Conservation (phyloP, 805 yeast species). For the Tanozyma kutaoensis region DNA sequence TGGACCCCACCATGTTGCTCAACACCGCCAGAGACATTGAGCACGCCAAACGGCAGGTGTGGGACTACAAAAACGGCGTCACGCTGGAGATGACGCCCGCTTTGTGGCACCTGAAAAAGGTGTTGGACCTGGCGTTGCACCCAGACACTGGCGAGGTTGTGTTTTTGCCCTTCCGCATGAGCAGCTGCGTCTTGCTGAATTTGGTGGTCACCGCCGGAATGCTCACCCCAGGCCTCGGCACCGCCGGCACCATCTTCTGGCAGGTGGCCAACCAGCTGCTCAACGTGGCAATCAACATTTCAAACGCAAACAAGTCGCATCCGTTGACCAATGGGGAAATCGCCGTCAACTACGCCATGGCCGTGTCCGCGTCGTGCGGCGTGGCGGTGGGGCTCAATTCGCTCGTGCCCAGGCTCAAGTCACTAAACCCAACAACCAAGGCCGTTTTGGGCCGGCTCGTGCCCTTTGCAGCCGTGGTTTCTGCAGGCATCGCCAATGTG, state of each 20-base stretch:
- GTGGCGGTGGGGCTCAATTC: conserved; percentile 92
- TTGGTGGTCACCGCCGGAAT: conserved; percentile 93
- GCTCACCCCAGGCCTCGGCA: conserved; percentile 89
- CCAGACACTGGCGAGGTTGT: conserved; percentile 97
- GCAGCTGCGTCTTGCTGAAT: conserved; percentile 86
- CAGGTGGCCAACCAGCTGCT: conserved; percentile 95
- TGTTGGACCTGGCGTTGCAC: conserved; percentile 85
- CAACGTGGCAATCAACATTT: conserved; percentile 92
- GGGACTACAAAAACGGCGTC: conserved; percentile 64
- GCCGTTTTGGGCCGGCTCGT: conserved; percentile 73
- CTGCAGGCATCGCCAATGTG: conserved; percentile 95
- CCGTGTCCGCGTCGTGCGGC: conserved; percentile 89
- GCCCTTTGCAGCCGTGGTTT: conserved; percentile 97
- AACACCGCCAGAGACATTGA: conserved; percentile 54
- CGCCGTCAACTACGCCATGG: conserved; percentile 66
- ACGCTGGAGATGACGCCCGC: conserved; percentile 56
- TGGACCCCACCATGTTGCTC: conserved; percentile 84
- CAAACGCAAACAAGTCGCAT: conserved; percentile 91
- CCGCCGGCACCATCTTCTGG: conserved; percentile 91
- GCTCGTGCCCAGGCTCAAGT: conserved; percentile 72
- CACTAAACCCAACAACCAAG: conserved; percentile 56
- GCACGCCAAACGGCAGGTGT: conserved; percentile 48
- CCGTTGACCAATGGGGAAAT: conserved; percentile 75
- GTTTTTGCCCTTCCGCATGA: conserved; percentile 90
- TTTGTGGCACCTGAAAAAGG: conserved; percentile 78